phyloP scores from a whole-genome alignment of 2,329 filamentous ascomycete genomes.

The Xylariaceae sp. region DNA sequence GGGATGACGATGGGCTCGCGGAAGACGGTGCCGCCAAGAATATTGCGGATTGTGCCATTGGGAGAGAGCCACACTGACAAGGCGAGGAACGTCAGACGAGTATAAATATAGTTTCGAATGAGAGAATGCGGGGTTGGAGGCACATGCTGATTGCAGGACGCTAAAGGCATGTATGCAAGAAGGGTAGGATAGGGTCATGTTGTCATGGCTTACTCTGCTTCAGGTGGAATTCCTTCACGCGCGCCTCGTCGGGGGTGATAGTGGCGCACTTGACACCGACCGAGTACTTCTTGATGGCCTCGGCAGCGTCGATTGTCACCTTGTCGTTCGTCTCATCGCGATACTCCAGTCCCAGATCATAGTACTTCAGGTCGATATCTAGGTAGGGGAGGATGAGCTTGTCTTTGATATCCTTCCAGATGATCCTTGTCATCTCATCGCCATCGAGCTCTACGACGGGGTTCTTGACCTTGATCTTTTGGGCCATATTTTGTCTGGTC shows the following conservation, averaged over 20 bases:
- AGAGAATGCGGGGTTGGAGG: constrained; percentile 16
- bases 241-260: constrained; percentile 95
- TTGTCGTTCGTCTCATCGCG: constrained; percentile 95
- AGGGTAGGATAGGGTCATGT: no score
- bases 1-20: constrained; percentile 97
- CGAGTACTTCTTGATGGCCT: constrained; percentile 98
- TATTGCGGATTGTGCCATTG: constrained; percentile 83
- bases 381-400: constrained; percentile 97
- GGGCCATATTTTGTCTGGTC: constrained; percentile 57
- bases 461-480: constrained; percentile 99
- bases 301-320: constrained; percentile 91
- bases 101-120: no score
- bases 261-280: constrained; percentile 99
- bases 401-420: constrained; percentile 99
- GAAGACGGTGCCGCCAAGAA: constrained; percentile 92
- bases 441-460: constrained; percentile 97
- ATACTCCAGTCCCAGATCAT: constrained; percentile 90
- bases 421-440: constrained; percentile 95
- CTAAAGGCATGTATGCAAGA: constrained; percentile 29
- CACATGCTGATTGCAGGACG: constrained; percentile 7
- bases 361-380: constrained; percentile 98
- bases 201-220: constrained; percentile 78
- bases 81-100: constrained; percentile 16
- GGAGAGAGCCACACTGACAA: constrained; percentile 90
- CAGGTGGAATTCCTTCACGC: constrained; percentile 96